Base-by-base conservation (phyloP, 345 rosid species). In the Cardamine resedifolia region DNA sequence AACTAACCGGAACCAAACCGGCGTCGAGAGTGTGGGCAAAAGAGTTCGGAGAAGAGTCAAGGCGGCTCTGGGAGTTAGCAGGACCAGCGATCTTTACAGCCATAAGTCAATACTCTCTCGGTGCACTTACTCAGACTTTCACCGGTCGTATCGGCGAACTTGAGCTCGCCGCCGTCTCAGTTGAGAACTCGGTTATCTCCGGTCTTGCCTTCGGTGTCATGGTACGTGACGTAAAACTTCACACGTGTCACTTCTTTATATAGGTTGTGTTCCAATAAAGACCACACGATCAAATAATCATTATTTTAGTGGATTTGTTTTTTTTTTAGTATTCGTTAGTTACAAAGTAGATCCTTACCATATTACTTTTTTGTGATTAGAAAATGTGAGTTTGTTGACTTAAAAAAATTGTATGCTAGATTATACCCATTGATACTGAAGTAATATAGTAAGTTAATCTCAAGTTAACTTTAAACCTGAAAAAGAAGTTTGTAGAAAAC, bases 71-170 rank as follows among this genome's bases (percentile, higher is more conserved):
- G 98, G 55, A 75, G 41, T 28, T 94, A 41, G 97, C 96, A 0
- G 98, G 98, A 6, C 98, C 98, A 0, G 95, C 97, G 0, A 94
- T 94, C 19, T 86, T 94, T 79, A 91, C 95, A 0, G 66, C 89
- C 28, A 47, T 88, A 10, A 79, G 86, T 64, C 96, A 94, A 73
- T 91, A 89, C 79, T 94, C 97, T 7, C 85, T 94, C 1, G 98
- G 96, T 7, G 97, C 98, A 6, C 86, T 94, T 19, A 94, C 97
- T 39, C 97, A 86, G 72, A 91, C 95, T 2, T 89, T 91, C 68
- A 84, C 90, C 0, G 98, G 98, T 19, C 82, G 55, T 30, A 66
- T 91, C 10, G 83, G 91, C 1, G 98, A 94, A 71, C 38, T 91
- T 11, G 97, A 89, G 59, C 92, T 91, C 6, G 97, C 97, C 1